These are phyloP conservation scores for Mallotus japonicus DNA, from an alignment of 441 rosid genomes.

Conservation along the genomic window DNA sequence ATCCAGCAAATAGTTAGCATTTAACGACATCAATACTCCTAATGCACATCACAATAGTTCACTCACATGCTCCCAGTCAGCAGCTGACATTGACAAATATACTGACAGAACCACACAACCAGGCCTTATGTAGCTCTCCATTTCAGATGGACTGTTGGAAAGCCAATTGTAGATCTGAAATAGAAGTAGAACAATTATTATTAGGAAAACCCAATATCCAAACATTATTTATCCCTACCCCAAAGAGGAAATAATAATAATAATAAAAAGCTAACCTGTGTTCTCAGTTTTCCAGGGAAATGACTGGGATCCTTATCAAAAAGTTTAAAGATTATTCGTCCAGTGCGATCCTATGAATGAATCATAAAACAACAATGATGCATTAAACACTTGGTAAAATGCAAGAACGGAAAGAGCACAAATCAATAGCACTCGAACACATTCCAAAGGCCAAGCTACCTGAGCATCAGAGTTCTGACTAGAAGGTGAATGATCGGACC, in stretches of 20 bases:
- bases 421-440: background rate
- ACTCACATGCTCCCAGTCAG: conserved; percentile 81
- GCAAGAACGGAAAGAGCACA: background rate
- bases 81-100: conserved; percentile 67
- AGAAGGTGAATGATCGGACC: conserved; percentile 85
- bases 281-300: conserved; percentile 68
- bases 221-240: background rate
- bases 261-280: conserved; percentile 44
- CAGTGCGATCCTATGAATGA: conserved; percentile 65
- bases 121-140: conserved; percentile 97
- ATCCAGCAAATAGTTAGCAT: conserved; percentile 35
- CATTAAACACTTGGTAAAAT: background rate
- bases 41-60: conserved; percentile 2
- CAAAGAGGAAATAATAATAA: background rate
- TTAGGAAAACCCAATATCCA: conserved; percentile 8
- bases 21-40: conserved; percentile 10
- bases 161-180: conserved; percentile 86
- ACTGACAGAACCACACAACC: conserved; percentile 84
- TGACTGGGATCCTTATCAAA: conserved; percentile 91
- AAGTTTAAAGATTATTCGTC: conserved; percentile 72
- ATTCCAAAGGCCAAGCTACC: conserved; percentile 39
- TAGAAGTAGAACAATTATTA: conserved; percentile 13
- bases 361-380: conserved; percentile 12
- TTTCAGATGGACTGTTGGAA: conserved; percentile 81
- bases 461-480: conserved; percentile 78